Base-by-base conservation (phyloP, 2,329 filamentous ascomycete genomes). In the Trichocomaceae sp. region DNA sequence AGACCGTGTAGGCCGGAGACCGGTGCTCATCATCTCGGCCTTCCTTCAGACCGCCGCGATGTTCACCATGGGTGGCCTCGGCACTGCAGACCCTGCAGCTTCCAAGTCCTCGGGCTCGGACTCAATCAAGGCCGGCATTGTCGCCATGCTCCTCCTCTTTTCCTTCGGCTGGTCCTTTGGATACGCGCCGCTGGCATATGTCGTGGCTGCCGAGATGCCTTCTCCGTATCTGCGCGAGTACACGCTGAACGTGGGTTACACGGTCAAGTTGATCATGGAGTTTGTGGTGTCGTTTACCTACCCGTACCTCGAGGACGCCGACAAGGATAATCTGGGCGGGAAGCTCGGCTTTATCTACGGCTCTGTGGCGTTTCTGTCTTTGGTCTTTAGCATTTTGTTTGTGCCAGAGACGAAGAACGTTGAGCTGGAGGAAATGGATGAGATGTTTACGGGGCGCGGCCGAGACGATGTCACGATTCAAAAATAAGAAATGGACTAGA, bases 281-380 rank as follows among this genome's bases (percentile, higher is more conserved):
- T 66, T 66, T 47, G 64, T 63, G 2, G 66, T 70, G 39, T 58
- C 58, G 5, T 75, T 74, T 56, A 68, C 66, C 0, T 60, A 70
- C 10, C 70, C 72, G 0, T 74, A 75, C 33, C 64, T 75, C 0
- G 59, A 72, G n/a, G 63, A 72, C 29, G 56, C 60, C 1, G 60
- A 61, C 1, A 73, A 74, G 45, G 73, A 69, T 5, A 61, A 61
- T 13, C 62, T 75, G 1, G 67, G 64, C 0, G 63, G 62, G 17
- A 71, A 69, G 39, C 64, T 74, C 0, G 71, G 72, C 2, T 74
- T 72, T 47, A 72, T 75, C n/a, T 75, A 69, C 45, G 72, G 70
- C 5, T 59, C 62, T 26, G 60, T 60, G 37, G 58, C 62, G 3
- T 45, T 62, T 19, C 51, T 60, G 2, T 59, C 62, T 1, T 46